Conservation (phyloP, 2,329 filamentous ascomycete genomes). For the Myriosclerotinia scirpicola region DNA sequence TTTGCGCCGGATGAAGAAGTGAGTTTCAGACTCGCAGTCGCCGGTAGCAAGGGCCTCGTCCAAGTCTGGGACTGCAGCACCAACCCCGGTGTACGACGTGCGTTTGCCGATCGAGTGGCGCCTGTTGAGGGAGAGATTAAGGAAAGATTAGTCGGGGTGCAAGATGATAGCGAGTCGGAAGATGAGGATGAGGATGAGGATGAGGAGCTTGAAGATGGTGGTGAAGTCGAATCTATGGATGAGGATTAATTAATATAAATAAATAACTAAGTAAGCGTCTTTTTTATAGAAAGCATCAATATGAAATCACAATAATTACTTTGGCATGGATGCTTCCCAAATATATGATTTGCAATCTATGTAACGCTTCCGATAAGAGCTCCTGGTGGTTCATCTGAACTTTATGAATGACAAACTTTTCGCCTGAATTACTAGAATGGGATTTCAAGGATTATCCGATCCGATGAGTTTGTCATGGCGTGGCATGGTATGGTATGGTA, state of each 20-base stretch:
- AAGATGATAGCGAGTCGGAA: slow-evolving; percentile 52
- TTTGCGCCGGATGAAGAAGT: slow-evolving; percentile 92
- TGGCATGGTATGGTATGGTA: no score
- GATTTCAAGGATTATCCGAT: no score
- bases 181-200: slow-evolving; percentile 58
- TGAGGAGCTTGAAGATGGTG: slow-evolving; percentile 55
- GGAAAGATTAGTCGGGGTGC: slow-evolving; percentile 77
- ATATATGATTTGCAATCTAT: no score
- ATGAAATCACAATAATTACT: background rate
- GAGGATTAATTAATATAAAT: slow-evolving; percentile 47
- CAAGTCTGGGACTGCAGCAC: slow-evolving; percentile 83
- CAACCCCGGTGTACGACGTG: slow-evolving; percentile 79
- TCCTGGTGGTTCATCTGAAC: no score
- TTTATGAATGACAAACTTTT: no score
- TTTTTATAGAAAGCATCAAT: background rate
- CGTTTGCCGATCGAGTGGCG: slow-evolving; percentile 74
- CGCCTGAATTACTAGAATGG: no score
- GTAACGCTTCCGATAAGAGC: no score
- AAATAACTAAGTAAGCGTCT: background rate
- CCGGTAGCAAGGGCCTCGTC: slow-evolving; percentile 88
- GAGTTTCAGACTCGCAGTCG: slow-evolving; percentile 87
- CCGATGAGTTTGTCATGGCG: no score
- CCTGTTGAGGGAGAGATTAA: slow-evolving; percentile 60
- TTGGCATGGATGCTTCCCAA: no score
- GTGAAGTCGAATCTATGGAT: slow-evolving; percentile 55